Conservation (phyloP, 2,329 filamentous ascomycete species). For the Ophiostoma quercus region DNA sequence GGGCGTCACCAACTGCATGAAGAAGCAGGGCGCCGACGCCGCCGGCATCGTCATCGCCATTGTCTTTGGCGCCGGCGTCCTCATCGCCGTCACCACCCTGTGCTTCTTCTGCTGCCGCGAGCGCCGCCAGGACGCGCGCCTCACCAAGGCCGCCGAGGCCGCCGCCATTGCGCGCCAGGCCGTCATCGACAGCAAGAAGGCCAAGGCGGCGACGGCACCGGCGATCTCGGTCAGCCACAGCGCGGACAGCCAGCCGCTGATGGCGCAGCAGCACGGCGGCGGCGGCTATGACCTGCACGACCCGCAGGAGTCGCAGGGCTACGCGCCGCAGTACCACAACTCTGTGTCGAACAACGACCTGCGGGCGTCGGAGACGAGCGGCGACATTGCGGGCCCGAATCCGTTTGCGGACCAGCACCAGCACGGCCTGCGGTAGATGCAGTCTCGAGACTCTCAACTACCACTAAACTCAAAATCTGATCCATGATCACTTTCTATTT, state of each 20-base stretch:
- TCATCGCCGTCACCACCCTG: constrained; percentile 38
- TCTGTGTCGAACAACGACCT: constrained; percentile 10
- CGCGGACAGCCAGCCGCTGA: constrained; percentile 30
- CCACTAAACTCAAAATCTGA: neutral
- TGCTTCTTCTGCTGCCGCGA: constrained; percentile 51
- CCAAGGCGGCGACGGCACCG: constrained; percentile 30
- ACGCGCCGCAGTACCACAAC: constrained; percentile 3
- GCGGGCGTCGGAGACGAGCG: constrained; percentile 15
- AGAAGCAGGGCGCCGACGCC: constrained; percentile 37
- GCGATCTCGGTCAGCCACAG: constrained; percentile 15
- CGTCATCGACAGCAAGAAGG: constrained; percentile 37
- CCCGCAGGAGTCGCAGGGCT: neutral
- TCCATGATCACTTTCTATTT: neutral
- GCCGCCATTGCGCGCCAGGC: constrained; percentile 45
- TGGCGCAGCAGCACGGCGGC: constrained; percentile 19
- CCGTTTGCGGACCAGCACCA: constrained; percentile 28
- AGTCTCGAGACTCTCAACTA: neutral
- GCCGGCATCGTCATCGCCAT: constrained; percentile 46
- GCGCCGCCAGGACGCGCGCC: constrained; percentile 41
- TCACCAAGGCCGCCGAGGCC: constrained; percentile 45
- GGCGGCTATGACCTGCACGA: constrained; percentile 8
- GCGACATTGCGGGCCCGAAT: constrained; percentile 24
- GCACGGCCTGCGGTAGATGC: constrained; percentile 22
- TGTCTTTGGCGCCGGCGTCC: constrained; percentile 42
- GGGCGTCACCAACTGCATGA: constrained; percentile 43